phyloP scores from a whole-genome alignment of 2,329 filamentous ascomycete species.

The Talaromyces sp. region DNA sequence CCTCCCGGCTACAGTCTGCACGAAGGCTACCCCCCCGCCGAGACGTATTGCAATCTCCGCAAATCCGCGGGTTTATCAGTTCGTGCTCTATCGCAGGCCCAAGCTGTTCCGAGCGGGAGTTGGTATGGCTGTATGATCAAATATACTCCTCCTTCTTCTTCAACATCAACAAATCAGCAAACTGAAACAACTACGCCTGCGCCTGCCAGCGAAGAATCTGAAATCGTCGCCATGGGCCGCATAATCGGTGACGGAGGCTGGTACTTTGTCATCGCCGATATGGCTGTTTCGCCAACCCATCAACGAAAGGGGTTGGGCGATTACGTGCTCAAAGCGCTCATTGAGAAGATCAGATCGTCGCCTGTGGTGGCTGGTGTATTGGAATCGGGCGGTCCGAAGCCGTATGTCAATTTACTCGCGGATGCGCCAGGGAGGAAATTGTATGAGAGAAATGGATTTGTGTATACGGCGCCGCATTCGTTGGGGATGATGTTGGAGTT shows the following conservation, averaged over 20 bases:
- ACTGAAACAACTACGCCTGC: neutral
- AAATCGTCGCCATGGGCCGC: conserved; percentile 50
- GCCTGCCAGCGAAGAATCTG: neutral
- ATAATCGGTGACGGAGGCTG: conserved; percentile 54
- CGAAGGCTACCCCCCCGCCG: conserved; percentile 36
- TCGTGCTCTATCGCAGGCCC: conserved; percentile 40
- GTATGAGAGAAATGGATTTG: conserved; percentile 51
- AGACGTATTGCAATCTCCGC: conserved; percentile 42
- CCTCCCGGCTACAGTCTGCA: conserved; percentile 40
- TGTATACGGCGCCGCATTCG: conserved; percentile 36
- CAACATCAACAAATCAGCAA: neutral
- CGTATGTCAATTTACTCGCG: conserved; percentile 50
- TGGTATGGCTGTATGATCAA: conserved; percentile 48
- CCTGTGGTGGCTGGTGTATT: conserved; percentile 33
- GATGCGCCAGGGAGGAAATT: conserved; percentile 47
- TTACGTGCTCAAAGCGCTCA: conserved; percentile 45
- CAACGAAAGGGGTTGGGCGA: conserved; percentile 51
- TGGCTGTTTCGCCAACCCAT: conserved; percentile 52
- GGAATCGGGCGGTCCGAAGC: conserved; percentile 26
- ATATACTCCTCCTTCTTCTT: conserved; percentile 20
- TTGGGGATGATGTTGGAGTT: conserved; percentile 40
- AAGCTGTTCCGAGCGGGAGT: conserved; percentile 37
- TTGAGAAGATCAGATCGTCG: conserved; percentile 43
- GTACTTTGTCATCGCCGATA: conserved; percentile 54
- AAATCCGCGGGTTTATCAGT: conserved; percentile 37